phyloP scores from a whole-genome alignment of 2,329 filamentous ascomycete species.

The Didymella exigua region DNA sequence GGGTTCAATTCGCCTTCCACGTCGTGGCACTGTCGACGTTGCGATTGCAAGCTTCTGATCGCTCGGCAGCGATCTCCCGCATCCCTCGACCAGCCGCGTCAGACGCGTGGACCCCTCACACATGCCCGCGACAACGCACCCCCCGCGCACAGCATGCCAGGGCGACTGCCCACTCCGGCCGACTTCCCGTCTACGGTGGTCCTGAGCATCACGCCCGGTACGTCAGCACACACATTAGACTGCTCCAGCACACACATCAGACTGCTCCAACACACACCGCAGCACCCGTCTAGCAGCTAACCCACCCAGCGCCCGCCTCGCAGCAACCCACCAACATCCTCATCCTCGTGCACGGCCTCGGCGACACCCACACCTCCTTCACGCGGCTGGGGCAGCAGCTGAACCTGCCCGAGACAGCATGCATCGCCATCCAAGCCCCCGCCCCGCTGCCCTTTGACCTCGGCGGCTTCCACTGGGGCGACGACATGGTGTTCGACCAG shows the following conservation, averaged over 20 bases:
- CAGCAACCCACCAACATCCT: slow-evolving; percentile 75
- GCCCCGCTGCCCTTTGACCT: slow-evolving; percentile 71
- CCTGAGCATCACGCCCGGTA: slow-evolving; percentile 54
- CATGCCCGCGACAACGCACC: slow-evolving; percentile 22
- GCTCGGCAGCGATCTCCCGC: slow-evolving; percentile 27
- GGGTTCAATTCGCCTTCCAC: too few relatives aligned
- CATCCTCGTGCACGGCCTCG: slow-evolving; percentile 82
- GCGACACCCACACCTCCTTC: slow-evolving; percentile 75
- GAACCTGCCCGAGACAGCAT: slow-evolving; percentile 75
- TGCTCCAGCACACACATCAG: neutral
- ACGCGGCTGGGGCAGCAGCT: slow-evolving; percentile 70
- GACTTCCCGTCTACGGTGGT: slow-evolving; percentile 52
- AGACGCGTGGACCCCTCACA: slow-evolving; percentile 11
- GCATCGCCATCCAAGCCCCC: slow-evolving; percentile 75
- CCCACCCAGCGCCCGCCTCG: slow-evolving; percentile 42
- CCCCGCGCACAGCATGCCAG: slow-evolving; percentile 42
- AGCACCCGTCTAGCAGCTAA: slow-evolving; percentile 22
- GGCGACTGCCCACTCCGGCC: slow-evolving; percentile 49
- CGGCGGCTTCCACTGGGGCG: slow-evolving; percentile 67
- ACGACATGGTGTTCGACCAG: slow-evolving; percentile 63
- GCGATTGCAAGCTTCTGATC: slow-evolving; percentile 1
- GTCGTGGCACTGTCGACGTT: neutral
- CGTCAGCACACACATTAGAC: slow-evolving; percentile 25
- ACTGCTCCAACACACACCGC: neutral
- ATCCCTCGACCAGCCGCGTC: slow-evolving; percentile 21